Conservation (phyloP, 129 eudicot genomes). For the Heracleum sosnowskyi region DNA sequence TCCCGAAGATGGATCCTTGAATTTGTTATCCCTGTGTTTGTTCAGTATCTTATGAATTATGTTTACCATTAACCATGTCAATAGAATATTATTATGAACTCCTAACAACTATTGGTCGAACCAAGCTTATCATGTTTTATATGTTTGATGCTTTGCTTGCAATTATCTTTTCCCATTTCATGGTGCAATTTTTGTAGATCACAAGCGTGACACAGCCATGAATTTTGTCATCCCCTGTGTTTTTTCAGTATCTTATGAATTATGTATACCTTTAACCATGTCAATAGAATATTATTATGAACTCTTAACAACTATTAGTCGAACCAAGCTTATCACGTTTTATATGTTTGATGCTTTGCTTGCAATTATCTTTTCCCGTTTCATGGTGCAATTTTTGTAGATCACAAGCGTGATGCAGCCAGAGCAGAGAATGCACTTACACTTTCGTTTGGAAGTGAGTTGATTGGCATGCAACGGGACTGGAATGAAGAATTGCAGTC, state of each 20-base stretch:
- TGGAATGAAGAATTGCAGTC: conserved; percentile 99
- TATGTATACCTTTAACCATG: neutral
- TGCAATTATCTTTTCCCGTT: neutral
- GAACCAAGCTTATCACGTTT: neutral
- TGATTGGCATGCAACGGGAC: conserved; percentile 99
- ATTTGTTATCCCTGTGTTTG: neutral
- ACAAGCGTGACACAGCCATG: conserved; percentile 82
- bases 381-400: conserved; percentile 25
- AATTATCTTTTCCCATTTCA: neutral
- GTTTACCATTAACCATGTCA: neutral
- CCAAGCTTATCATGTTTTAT: neutral
- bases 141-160: neutral
- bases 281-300: no score
- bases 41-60: neutral
- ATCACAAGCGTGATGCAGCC: conserved; percentile 95
- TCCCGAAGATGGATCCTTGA: neutral
- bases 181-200: conserved; percentile 42
- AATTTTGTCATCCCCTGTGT: neutral
- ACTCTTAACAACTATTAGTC: neutral
- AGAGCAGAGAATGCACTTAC: conserved; percentile 90
- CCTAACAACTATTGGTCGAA: neutral
- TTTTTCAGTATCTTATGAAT: neutral
- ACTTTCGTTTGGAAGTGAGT: conserved; percentile 93
- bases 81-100: neutral
- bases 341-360: neutral